Conservation (phyloP, 306 rosid species). For the Psophocarpus tetragonolobus region DNA sequence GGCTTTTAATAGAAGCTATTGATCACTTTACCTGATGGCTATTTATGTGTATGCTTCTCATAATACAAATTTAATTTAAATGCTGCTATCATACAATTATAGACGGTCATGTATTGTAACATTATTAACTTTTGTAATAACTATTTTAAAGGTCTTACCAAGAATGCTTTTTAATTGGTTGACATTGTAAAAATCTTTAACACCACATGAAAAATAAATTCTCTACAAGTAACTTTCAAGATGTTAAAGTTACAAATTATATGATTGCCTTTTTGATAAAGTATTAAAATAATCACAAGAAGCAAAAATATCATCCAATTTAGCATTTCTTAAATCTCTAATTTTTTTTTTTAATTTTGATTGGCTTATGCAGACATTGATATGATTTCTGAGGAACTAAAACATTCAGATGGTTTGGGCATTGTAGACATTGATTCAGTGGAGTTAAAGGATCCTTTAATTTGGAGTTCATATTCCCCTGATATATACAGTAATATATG, state of each 20-base stretch:
- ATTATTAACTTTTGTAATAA: not conserved
- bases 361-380: conserved; percentile 57
- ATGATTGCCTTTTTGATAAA: not conserved
- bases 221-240: conserved; percentile 2
- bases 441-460: conserved; percentile 57
- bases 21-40: not conserved
- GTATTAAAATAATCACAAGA: not conserved
- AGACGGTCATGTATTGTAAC: not conserved
- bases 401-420: conserved; percentile 37
- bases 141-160: not conserved
- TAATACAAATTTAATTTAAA: not conserved
- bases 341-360: not conserved
- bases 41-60: not conserved
- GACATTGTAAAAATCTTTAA: not conserved
- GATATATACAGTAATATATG: conserved; percentile 56
- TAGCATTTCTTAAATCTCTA: not conserved
- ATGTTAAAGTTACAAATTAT: conserved; percentile 3
- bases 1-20: not conserved
- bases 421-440: conserved; percentile 63
- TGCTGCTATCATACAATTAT: not conserved
- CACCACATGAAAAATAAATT: not conserved
- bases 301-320: not conserved
- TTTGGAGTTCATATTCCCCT: conserved; percentile 74
- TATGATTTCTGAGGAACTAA: conserved; percentile 43
- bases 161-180: not conserved